phyloP scores from a whole-genome alignment of 495 filamentous ascomycete species.

The Xylaria longipes region DNA sequence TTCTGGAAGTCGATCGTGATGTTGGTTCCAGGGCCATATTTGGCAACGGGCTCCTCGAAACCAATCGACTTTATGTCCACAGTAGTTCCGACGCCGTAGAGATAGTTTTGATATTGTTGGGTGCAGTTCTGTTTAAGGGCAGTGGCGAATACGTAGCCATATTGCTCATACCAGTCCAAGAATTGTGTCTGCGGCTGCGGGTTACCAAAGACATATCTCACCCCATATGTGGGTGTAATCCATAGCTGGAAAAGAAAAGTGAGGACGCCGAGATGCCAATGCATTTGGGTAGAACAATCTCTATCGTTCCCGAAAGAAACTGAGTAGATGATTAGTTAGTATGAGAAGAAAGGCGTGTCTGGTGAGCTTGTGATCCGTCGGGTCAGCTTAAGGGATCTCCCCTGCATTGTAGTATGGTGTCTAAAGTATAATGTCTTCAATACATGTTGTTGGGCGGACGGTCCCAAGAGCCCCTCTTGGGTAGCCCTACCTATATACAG shows the following conservation, averaged over 20 bases:
- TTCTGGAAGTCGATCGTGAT: background rate
- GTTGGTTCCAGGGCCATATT: slow-evolving; percentile 5
- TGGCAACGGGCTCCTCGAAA: background rate
- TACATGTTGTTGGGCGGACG: background rate
- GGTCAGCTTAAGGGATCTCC: background rate
- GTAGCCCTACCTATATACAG: background rate
- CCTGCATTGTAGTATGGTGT: background rate
- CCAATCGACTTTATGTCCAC: background rate
- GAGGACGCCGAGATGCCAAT: background rate
- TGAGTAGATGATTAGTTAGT: background rate
- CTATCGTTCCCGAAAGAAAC: background rate
- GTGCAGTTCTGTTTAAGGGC: slow-evolving; percentile 20
- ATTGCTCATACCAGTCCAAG: slow-evolving; percentile 28
- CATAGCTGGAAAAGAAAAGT: background rate
- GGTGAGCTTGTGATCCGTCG: background rate
- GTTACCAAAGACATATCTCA: background rate
- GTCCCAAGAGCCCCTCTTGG: background rate
- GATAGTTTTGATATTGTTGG: slow-evolving; percentile 26
- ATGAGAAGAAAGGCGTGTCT: background rate
- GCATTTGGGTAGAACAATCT: background rate
- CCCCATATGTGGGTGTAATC: background rate
- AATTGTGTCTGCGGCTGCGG: slow-evolving; percentile 15
- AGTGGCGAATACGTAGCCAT: slow-evolving; percentile 20
- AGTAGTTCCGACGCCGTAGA: slow-evolving; percentile 5
- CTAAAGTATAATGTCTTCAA: background rate